Conservation (phyloP, 1,284 basidiomycete species). For the Porodaedalea pini region DNA sequence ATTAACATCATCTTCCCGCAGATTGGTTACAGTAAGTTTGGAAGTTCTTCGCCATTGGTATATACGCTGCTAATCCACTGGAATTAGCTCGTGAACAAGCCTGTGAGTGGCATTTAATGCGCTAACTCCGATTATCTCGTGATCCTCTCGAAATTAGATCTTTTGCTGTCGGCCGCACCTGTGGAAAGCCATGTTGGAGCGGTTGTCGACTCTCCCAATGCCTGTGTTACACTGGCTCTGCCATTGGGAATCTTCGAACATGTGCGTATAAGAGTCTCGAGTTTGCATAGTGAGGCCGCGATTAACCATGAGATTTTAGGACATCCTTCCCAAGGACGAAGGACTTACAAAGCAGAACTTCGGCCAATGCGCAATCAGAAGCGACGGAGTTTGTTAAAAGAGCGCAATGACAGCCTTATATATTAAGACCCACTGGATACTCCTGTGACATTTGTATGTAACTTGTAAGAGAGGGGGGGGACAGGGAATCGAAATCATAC, state of each 20-base stretch:
- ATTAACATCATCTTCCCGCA: conserved; percentile 25
- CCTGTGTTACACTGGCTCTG: conserved; percentile 69
- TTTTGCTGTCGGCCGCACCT: conserved; percentile 72
- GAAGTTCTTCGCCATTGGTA: neutral
- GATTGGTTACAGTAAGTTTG: conserved; percentile 61
- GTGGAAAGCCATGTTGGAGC: conserved; percentile 75
- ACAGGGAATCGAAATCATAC: too few species aligned
- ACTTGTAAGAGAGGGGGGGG: too few species aligned
- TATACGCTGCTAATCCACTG: neutral
- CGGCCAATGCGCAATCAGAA: conserved; percentile 64
- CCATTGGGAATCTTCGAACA: conserved; percentile 73
- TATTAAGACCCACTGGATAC: too few species aligned
- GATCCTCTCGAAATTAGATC: conserved; percentile 42
- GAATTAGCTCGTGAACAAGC: conserved; percentile 63
- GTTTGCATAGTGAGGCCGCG: neutral
- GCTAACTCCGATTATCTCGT: neutral
- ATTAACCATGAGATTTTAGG: conserved; percentile 33
- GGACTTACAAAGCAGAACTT: conserved; percentile 55
- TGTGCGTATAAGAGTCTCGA: conserved; percentile 35
- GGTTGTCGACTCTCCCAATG: conserved; percentile 74
- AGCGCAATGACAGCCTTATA: too few species aligned
- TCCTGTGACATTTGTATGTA: too few species aligned
- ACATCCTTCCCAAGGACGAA: conserved; percentile 61
- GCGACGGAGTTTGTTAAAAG: conserved; percentile 47
- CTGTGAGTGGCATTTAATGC: conserved; percentile 39